These are phyloP conservation scores for Trypanosoma theileri DNA, from an alignment of 208 protist genomes.

Conservation along the genomic window DNA sequence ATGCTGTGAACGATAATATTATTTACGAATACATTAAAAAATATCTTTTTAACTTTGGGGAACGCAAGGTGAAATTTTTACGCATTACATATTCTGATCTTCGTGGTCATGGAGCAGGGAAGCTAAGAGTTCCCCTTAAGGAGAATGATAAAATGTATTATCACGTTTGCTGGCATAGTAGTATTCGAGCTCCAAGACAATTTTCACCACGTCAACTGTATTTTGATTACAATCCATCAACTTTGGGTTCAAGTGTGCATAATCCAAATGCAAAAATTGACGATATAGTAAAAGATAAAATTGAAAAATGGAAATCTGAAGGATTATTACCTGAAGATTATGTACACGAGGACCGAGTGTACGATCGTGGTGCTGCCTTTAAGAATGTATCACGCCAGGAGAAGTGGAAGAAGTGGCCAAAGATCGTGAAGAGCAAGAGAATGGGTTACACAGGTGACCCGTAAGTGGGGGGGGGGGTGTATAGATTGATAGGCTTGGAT, in stretches of 20 bases:
- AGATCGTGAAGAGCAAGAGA: conserved; percentile 70
- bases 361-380: conserved; percentile 76
- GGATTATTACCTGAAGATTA: conserved; percentile 87
- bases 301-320: conserved; percentile 90
- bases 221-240: conserved; percentile 88
- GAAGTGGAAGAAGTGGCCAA: conserved; percentile 85
- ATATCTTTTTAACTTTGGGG: conserved; percentile 86
- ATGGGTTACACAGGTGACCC: conserved; percentile 80
- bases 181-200: conserved; percentile 73
- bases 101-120: conserved; percentile 79
- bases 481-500: not conserved
- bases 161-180: conserved; percentile 87
- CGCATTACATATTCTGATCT: conserved; percentile 80
- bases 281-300: conserved; percentile 91
- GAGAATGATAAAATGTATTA: conserved; percentile 91
- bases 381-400: conserved; percentile 81
- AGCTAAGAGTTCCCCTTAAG: conserved; percentile 70
- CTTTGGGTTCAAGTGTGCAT: conserved; percentile 44
- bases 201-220: conserved; percentile 89
- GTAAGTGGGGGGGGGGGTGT: conserved; percentile 13
- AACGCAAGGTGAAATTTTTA: conserved; percentile 87
- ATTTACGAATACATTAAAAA: conserved; percentile 88
- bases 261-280: conserved; percentile 84
- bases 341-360: conserved; percentile 82
- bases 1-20: conserved; percentile 65